These are phyloP conservation scores for Moniliophthora roreri DNA, from an alignment of 1,284 basidiomycete genomes.

Conservation along the genomic window DNA sequence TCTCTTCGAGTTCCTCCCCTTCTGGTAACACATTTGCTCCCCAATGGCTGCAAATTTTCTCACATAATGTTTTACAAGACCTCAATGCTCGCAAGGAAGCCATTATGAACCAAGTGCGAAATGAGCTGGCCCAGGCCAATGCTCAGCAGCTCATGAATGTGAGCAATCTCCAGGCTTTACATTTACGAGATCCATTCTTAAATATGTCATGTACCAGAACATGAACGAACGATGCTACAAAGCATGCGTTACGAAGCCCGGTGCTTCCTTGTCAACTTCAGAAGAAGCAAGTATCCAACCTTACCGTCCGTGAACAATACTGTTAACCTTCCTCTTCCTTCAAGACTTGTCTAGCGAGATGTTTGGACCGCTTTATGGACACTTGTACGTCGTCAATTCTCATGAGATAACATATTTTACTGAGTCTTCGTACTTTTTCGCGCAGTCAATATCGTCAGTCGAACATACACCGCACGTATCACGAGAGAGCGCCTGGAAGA, in stretches of 20 bases:
- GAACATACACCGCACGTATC: conserved; percentile 61
- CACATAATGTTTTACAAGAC: conserved; percentile 35
- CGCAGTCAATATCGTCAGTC: conserved; percentile 74
- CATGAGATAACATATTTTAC: background rate
- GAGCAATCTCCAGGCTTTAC: background rate
- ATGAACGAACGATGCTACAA: conserved; percentile 75
- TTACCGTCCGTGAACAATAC: conserved; percentile 2
- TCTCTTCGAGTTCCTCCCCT: conserved; percentile 26
- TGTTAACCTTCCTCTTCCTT: background rate
- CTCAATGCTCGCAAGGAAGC: conserved; percentile 63
- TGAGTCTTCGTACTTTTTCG: conserved; percentile 7
- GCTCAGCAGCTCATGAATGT: conserved; percentile 84
- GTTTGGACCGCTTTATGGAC: conserved; percentile 82
- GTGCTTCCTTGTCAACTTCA: conserved; percentile 62
- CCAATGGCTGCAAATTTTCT: conserved; percentile 7
- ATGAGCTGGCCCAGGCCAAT: conserved; percentile 72
- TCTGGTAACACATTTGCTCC: conserved; percentile 28
- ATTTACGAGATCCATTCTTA: conserved; percentile 20
- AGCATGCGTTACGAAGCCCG: conserved; percentile 80
- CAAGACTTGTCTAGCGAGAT: conserved; percentile 73
- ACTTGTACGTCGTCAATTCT: conserved; percentile 59
- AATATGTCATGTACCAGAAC: conserved; percentile 46
- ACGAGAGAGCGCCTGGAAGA: conserved; percentile 39
- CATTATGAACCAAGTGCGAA: conserved; percentile 67
- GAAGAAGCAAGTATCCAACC: conserved; percentile 59